Base-by-base conservation (phyloP, 345 rosid species). In the Eucalyptus victrix region DNA sequence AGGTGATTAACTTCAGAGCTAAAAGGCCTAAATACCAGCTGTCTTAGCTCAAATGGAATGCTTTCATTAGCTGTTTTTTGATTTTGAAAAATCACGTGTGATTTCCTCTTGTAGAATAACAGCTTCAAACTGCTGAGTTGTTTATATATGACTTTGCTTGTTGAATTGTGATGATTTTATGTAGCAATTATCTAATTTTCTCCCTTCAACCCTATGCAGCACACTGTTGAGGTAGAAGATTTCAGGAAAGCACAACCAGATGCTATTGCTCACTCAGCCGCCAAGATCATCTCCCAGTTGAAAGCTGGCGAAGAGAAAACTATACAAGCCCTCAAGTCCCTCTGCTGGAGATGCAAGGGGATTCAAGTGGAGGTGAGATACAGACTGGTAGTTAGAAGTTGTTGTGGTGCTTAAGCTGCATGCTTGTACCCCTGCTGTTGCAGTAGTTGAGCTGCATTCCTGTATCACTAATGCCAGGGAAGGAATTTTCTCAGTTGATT, bases 361-460 rank as follows among this genome's bases (percentile, higher is more conserved):
- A 93, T 98, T 83, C 98, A 94, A 92, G 98, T 95, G 44, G 99
- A 98, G 99, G 99, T 98, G 95, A 94, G 40, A 45, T 76, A 49
- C 51, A 58, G 28, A 24, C 32, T 10, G 45, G 81, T 72, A 34
- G 24, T 34, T 72, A 37, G 81, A 72, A 72, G 81, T 72, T 16
- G 81, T 34, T 16, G 13, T 69, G 44, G 44, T 72, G 81, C 85
- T 40, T 40, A 40, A 40, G 85, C 30, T 76, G 47, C 85, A 76
- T 37, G 30, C 30, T 3, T 76, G 47, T 40, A 40, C 85, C 85
- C 13, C 47, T 76, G 85, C 85, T 76, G 85, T 40, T 40, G 47
- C 15, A 4, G 47, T 37, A 76, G 24, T 76, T 40, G 47, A 76
- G 47, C 47, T 76, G 47, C 47, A 76, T 76, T 19, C 44, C 81